These are phyloP conservation scores for Sugiyamaella pinicola DNA, from an alignment of 1,139 yeast genomes.

Conservation along the genomic window DNA sequence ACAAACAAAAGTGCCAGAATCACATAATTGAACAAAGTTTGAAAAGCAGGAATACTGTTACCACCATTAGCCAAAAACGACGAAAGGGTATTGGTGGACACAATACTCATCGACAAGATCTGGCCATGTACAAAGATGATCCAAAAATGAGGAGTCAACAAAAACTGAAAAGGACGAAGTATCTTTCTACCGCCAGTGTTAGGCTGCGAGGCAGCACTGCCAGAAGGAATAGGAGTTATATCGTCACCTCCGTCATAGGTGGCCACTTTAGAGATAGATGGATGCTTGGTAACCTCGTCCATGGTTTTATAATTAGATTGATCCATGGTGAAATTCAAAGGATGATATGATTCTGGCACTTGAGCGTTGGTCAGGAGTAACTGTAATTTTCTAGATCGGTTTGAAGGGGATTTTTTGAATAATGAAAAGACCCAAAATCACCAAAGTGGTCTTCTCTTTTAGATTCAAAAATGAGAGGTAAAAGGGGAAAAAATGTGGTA, in stretches of 20 bases:
- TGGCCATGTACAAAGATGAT: conserved; percentile 48
- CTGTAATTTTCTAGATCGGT: not conserved
- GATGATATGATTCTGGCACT: conserved; percentile 12
- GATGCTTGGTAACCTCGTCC: conserved; percentile 7
- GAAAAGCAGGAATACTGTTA: conserved; percentile 49
- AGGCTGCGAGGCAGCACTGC: conserved; percentile 4
- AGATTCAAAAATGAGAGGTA: conserved; percentile 4
- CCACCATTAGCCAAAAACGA: conserved; percentile 45
- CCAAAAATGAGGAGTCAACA: conserved; percentile 45
- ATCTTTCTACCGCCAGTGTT: conserved; percentile 2
- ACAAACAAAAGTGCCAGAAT: conserved; percentile 44
- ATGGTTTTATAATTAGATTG: conserved; percentile 14
- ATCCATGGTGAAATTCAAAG: not conserved
- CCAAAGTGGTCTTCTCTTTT: conserved; percentile 21
- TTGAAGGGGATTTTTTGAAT: conserved; percentile 18
- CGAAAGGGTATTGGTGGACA: conserved; percentile 49
- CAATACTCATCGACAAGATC: conserved; percentile 46
- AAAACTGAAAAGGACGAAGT: conserved; percentile 37
- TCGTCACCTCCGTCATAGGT: conserved; percentile 6
- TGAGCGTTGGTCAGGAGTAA: not conserved
- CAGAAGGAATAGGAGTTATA: not conserved
- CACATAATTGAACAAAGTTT: conserved; percentile 47
- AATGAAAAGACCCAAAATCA: conserved; percentile 21
- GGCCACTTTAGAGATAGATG: not conserved
- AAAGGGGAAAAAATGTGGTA: too few relatives aligned